Evolutionary conservation across 352 stramenopile genomes (phyloP).

Genomic region (Albugo laibachii): DNA sequence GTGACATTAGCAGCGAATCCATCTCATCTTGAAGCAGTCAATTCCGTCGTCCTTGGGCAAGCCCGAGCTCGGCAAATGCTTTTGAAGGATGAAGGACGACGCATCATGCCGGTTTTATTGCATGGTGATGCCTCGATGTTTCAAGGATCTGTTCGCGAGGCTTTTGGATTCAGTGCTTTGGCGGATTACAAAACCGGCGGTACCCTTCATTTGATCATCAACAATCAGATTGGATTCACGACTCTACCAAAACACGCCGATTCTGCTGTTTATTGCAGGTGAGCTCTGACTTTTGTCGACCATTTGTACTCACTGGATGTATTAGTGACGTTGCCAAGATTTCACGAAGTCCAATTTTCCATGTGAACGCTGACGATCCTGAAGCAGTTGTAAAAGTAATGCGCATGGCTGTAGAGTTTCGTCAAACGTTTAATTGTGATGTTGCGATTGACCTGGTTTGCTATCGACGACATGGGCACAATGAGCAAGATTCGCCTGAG

Average conservation of each 20-base stretch:
- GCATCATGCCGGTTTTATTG: conserved; percentile 92
- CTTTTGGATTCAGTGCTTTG: conserved; percentile 75
- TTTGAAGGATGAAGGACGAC: conserved; percentile 56
- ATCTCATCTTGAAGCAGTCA: conserved; percentile 98
- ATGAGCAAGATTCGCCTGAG: conserved; percentile 86
- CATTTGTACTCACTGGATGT: background rate
- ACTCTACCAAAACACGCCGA: conserved; percentile 93
- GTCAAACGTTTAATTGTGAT: conserved; percentile 87
- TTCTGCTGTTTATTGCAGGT: conserved; percentile 93
- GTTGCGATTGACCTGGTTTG: conserved; percentile 98
- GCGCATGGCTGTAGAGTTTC: conserved; percentile 80
- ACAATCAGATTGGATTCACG: conserved; percentile 99
- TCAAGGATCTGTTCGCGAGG: conserved; percentile 64
- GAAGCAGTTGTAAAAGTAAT: conserved; percentile 84
- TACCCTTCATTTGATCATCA: conserved; percentile 98
- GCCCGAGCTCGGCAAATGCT: conserved; percentile 84
- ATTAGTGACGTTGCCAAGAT: conserved; percentile 92
- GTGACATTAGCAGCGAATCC: conserved; percentile 92
- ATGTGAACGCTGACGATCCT: conserved; percentile 96
- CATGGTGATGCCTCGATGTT: conserved; percentile 94
- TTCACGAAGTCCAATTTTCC: conserved; percentile 85
- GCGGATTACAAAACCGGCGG: conserved; percentile 91
- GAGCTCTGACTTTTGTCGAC: conserved; percentile 1
- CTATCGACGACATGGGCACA: conserved; percentile 97
- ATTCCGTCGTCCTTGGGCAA: conserved; percentile 94